These are phyloP conservation scores for Biscogniauxia sp. DNA, from an alignment of 2,329 filamentous ascomycete genomes.

Conservation along the genomic window DNA sequence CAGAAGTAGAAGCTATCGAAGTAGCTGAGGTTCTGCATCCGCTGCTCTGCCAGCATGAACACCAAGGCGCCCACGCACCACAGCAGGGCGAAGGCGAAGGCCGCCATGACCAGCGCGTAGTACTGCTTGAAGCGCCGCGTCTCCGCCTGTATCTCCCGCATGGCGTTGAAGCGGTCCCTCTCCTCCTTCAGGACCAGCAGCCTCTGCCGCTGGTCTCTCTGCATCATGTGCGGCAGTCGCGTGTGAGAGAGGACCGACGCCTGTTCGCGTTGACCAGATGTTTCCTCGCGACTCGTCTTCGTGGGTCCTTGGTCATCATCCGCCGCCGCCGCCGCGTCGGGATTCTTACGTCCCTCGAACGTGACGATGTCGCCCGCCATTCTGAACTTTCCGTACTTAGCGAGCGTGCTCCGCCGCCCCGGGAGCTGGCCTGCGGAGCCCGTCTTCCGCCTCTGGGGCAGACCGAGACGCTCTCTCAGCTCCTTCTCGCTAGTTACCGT, in stretches of 20 bases:
- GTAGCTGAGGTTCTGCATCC: slow-evolving; percentile 5
- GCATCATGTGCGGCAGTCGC: neutral
- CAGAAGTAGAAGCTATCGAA: slow-evolving; percentile 13
- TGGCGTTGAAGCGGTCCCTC: slow-evolving; percentile 9
- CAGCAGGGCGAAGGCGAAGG: slow-evolving; percentile 1
- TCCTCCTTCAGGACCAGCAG: slow-evolving; percentile 7
- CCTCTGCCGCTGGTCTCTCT: neutral
- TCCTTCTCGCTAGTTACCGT: slow-evolving; percentile 7
- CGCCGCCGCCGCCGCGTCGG: neutral
- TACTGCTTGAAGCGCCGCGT: slow-evolving; percentile 9
- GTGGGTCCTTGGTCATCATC: neutral
- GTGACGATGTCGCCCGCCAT: slow-evolving; percentile 3
- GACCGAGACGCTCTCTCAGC: slow-evolving; percentile 3
- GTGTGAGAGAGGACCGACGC: neutral
- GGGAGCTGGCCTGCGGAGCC: neutral
- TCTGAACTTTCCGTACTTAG: slow-evolving; percentile 4
- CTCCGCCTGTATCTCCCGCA: slow-evolving; percentile 9
- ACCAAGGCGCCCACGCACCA: slow-evolving; percentile 10
- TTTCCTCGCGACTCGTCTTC: neutral
- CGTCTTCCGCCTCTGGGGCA: neutral
- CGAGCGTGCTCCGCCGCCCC: neutral
- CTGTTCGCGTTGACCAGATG: neutral
- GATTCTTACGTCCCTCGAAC: neutral
- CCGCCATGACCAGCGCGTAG: slow-evolving; percentile 3
- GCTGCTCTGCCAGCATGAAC: slow-evolving; percentile 6